Evolutionary conservation across 495 filamentous ascomycete genomes (phyloP).

Genomic region (Annulohypoxylon moriforme): DNA sequence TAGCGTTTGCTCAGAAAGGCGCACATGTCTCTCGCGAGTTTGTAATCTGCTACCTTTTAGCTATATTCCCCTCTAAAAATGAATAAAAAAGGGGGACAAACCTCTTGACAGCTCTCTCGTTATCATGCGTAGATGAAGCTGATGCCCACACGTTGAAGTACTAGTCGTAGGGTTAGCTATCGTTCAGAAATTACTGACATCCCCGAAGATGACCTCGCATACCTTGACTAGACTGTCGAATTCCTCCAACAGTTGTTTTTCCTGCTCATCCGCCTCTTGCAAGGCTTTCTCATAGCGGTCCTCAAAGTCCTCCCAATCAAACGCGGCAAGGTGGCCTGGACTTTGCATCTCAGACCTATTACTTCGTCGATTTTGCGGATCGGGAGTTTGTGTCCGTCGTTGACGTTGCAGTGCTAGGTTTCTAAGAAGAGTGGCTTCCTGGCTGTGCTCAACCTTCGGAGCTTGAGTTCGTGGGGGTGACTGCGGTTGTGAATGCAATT

Average conservation of each 20-base stretch:
- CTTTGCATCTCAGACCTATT: constrained; percentile 52
- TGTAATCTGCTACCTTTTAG: constrained; percentile 62
- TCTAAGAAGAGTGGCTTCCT: constrained; percentile 23
- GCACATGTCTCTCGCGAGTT: constrained; percentile 79
- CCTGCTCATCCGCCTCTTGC: constrained; percentile 65
- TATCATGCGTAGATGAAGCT: constrained; percentile 72
- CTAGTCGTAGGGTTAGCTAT: constrained; percentile 50
- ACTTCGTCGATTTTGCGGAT: constrained; percentile 47
- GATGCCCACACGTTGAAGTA: constrained; percentile 78
- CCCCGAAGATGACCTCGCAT: constrained; percentile 19
- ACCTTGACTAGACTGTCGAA: constrained; percentile 72
- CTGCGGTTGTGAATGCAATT: constrained; percentile 49
- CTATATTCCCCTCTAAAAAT: not conserved
- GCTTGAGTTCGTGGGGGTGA: constrained; percentile 49
- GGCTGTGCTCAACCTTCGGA: constrained; percentile 56
- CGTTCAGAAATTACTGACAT: constrained; percentile 28
- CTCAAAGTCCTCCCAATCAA: constrained; percentile 77
- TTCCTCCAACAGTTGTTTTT: constrained; percentile 71
- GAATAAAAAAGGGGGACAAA: constrained; percentile 9
- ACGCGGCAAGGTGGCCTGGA: constrained; percentile 59
- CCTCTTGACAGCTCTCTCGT: constrained; percentile 74
- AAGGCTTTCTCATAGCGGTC: constrained; percentile 70
- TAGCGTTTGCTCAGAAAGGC: constrained; percentile 72
- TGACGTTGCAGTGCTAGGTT: constrained; percentile 33
- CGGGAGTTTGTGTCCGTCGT: constrained; percentile 42